These are phyloP conservation scores for Chlorella sp. DNA, from an alignment of 139 green algal species.

Conservation along the genomic window DNA sequence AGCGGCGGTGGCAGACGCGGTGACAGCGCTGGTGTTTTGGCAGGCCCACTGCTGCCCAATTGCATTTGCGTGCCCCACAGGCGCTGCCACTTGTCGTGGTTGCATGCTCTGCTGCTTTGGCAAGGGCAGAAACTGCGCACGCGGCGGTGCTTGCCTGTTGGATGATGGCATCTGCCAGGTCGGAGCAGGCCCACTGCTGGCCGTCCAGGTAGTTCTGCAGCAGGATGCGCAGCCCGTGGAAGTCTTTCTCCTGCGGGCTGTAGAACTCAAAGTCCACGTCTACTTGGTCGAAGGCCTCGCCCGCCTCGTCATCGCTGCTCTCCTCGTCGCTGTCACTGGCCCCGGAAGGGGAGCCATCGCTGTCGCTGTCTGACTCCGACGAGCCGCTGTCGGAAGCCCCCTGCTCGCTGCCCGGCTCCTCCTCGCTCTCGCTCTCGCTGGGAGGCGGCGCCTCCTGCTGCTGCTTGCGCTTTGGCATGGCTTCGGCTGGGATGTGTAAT, in stretches of 20 bases:
- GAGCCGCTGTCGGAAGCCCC: not conserved
- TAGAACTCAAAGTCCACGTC: constrained; percentile 92
- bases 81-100: not conserved
- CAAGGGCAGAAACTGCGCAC: not conserved
- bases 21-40: not conserved
- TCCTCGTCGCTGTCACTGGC: constrained; percentile 11
- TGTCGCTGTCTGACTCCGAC: not conserved
- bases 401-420: not conserved
- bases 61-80: not conserved
- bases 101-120: not conserved
- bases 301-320: constrained; percentile 46
- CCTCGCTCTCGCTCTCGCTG: not conserved
- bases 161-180: constrained; percentile 84
- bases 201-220: constrained; percentile 85
- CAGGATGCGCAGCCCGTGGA: constrained; percentile 85
- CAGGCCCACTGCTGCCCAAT: not conserved
- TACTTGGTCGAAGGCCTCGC: constrained; percentile 56
- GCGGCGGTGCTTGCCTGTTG: constrained; percentile 51
- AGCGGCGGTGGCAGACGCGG: not conserved
- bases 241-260: constrained; percentile 86
- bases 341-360: constrained; percentile 1
- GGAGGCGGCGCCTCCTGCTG: not conserved
- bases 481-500: too few species aligned
- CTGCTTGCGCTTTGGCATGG: constrained; percentile 25
- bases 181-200: constrained; percentile 65